A percentile compares a stretch with the other conserved stretches of the same genome.
These are phyloP conservation scores for Crithidia sp. DNA, from an alignment of 208 protist genomes.

Conservation along the genomic window DNA sequence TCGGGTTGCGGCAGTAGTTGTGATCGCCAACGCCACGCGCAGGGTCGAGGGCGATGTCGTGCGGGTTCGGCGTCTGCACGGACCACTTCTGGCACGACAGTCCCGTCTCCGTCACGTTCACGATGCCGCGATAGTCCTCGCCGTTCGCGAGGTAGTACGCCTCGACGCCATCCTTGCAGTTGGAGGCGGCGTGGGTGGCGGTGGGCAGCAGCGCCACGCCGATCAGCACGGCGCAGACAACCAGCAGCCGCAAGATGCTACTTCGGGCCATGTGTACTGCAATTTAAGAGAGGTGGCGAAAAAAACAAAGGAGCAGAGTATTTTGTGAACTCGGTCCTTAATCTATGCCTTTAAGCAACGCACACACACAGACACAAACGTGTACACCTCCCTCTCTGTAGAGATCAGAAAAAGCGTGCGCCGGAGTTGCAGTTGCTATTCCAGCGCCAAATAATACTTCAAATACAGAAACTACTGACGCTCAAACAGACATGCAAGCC, in stretches of 20 bases:
- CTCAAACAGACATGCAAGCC: no score
- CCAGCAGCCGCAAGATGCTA: background rate
- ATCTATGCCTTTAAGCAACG: no score
- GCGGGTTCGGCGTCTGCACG: constrained; percentile 39
- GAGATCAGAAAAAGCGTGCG: no score
- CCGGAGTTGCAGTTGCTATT: no score
- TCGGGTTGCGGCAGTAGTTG: constrained; percentile 81
- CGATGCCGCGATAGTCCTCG: constrained; percentile 64
- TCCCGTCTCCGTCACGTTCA: constrained; percentile 58
- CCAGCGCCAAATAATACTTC: no score
- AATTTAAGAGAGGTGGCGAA: no score
- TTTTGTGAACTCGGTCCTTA: no score
- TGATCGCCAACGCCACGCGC: constrained; percentile 62
- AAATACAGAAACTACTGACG: no score
- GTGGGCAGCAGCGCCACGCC: background rate
- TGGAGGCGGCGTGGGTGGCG: constrained; percentile 10
- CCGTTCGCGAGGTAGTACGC: constrained; percentile 56
- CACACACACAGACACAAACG: no score
- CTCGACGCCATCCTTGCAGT: constrained; percentile 36
- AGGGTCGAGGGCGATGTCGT: constrained; percentile 40
- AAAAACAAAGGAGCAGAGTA: no score
- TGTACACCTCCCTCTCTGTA: no score
- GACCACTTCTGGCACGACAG: constrained; percentile 62
- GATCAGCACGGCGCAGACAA: constrained; percentile 7
- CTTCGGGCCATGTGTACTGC: no score